These are phyloP conservation scores for Lichtheimia corymbifera DNA, from an alignment of 371 early-diverging fungal genomes.

Conservation along the genomic window DNA sequence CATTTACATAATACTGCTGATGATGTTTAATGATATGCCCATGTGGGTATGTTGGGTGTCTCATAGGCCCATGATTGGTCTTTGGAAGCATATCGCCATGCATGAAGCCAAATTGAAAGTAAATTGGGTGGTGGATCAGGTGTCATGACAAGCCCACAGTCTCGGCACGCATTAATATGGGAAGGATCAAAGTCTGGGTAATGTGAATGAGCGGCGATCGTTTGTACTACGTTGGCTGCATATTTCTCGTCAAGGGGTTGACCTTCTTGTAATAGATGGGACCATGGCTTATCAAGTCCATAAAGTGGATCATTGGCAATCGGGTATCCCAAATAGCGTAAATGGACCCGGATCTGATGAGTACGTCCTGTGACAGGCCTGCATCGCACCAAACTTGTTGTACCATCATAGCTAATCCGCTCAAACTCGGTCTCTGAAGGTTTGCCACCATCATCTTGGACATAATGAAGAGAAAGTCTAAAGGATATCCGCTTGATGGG, in stretches of 20 bases:
- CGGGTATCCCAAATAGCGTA: constrained; percentile 94
- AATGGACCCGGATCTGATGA: constrained; percentile 99
- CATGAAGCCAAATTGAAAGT: constrained; percentile 83
- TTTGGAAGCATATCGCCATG: constrained; percentile 68
- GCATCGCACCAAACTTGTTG: constrained; percentile 71
- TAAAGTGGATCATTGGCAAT: constrained; percentile 97
- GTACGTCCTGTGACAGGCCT: constrained; percentile 97
- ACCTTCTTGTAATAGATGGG: background rate
- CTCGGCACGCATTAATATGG: constrained; percentile 28
- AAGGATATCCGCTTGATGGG: constrained; percentile 81
- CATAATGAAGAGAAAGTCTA: constrained; percentile 86
- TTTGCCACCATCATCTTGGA: constrained; percentile 87
- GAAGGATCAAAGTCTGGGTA: constrained; percentile 9
- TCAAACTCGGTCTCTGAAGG: constrained; percentile 75
- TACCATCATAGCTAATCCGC: constrained; percentile 62
- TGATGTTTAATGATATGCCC: constrained; percentile 51
- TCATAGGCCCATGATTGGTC: constrained; percentile 64
- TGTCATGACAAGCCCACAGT: constrained; percentile 51
- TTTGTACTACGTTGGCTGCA: constrained; percentile 6
- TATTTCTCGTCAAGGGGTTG: background rate
- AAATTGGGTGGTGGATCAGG: constrained; percentile 70
- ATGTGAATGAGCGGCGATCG: background rate
- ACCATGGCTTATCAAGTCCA: constrained; percentile 4
- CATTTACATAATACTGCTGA: no score
- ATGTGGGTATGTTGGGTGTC: constrained; percentile 69